phyloP scores from a whole-genome alignment of 352 stramenopile genomes.

The Elongisporangium anandrum region DNA sequence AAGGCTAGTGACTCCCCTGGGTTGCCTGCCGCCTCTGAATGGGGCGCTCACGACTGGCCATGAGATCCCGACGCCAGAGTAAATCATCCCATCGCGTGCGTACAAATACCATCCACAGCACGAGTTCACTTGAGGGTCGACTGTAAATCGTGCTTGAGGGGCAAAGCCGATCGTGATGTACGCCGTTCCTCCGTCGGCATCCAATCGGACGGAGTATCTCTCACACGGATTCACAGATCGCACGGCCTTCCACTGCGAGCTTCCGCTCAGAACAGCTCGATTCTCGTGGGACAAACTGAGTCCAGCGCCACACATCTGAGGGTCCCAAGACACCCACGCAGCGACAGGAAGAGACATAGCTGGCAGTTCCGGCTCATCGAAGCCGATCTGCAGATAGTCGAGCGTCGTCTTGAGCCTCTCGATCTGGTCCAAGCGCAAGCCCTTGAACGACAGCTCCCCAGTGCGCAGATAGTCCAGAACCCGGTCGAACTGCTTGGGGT shows the following conservation, averaged over 20 bases:
- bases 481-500: neutral
- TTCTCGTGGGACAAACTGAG: neutral
- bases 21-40: neutral
- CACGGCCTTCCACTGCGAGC: neutral
- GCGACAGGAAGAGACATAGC: neutral
- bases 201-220: neutral
- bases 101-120: neutral
- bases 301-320: neutral
- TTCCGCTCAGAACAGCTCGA: neutral
- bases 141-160: neutral
- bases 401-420: neutral
- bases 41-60: neutral
- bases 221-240: neutral
- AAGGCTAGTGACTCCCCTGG: neutral
- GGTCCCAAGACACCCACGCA: neutral
- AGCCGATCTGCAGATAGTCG: constrained; percentile 1
- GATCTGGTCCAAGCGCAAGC: neutral
- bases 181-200: neutral
- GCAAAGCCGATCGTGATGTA: neutral
- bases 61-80: neutral
- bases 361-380: neutral
- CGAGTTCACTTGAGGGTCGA: neutral
- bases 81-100: neutral
- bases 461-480: neutral
- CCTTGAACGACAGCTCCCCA: neutral